Evolutionary conservation across 225 moss, liverwort and hornwort genomes (phyloP).

Genomic region (Takakia lepidozioides): DNA sequence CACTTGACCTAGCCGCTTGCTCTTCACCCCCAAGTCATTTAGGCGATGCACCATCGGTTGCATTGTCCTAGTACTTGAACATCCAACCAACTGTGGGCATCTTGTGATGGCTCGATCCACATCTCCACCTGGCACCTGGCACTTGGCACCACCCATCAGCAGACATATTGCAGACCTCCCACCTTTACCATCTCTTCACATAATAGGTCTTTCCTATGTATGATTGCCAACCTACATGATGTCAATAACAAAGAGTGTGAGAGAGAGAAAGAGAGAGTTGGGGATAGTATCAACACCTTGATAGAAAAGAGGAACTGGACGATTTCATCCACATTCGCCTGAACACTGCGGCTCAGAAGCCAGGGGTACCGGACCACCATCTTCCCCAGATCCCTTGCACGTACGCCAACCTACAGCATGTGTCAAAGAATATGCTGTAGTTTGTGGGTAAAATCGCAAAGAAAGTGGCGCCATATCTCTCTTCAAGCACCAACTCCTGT

Average conservation of each 20-base stretch:
- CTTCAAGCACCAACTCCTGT: too few relatives aligned
- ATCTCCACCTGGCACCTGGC: slow-evolving; percentile 79
- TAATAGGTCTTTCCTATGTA: too few relatives aligned
- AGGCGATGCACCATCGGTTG: slow-evolving; percentile 71
- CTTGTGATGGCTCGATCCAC: slow-evolving; percentile 76
- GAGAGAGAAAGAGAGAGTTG: too few relatives aligned
- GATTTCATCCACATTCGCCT: slow-evolving; percentile 53
- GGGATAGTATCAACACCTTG: too few relatives aligned
- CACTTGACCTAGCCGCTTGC: slow-evolving; percentile 80
- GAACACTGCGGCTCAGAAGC: slow-evolving; percentile 72
- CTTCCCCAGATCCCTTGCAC: slow-evolving; percentile 71
- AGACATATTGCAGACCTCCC: too few relatives aligned
- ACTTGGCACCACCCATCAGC: too few relatives aligned
- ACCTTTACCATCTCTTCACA: too few relatives aligned
- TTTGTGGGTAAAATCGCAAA: too few relatives aligned
- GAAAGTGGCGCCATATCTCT: too few relatives aligned
- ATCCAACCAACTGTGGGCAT: slow-evolving; percentile 80
- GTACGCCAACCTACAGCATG: slow-evolving; percentile 71
- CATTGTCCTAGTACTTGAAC: slow-evolving; percentile 49
- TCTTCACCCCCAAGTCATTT: slow-evolving; percentile 65
- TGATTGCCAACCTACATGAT: too few relatives aligned
- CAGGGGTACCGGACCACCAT: slow-evolving; percentile 88
- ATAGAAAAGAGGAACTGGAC: slow-evolving; percentile 57
- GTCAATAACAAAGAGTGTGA: too few relatives aligned
- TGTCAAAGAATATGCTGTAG: too few relatives aligned